These are phyloP conservation scores for Phlebiopsis gigantea DNA, from an alignment of 768 basidiomycete species.

Conservation along the genomic window DNA sequence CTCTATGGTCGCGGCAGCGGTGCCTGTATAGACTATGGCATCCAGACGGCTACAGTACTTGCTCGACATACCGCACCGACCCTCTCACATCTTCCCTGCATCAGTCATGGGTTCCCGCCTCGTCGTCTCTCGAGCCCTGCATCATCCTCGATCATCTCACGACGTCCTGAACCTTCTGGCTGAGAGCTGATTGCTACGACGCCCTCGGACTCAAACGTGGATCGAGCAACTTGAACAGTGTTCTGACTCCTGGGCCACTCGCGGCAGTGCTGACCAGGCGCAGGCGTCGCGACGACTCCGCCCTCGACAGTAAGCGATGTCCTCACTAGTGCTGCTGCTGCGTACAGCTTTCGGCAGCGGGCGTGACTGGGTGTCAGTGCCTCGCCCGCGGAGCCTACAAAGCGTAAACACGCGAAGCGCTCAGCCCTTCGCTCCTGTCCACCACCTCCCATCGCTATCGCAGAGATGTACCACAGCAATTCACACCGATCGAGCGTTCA, in stretches of 20 bases:
- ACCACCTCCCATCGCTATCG: neutral
- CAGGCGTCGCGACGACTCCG: too few relatives aligned
- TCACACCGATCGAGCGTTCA: neutral
- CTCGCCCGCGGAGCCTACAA: neutral
- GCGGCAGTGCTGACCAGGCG: too few relatives aligned
- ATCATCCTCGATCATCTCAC: neutral
- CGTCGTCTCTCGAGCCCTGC: neutral
- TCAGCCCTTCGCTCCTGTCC: neutral
- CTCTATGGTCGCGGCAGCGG: neutral
- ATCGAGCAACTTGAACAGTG: neutral
- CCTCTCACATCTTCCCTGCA: neutral
- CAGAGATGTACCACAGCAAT: neutral
- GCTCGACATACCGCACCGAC: too few relatives aligned
- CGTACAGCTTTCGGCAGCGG: neutral
- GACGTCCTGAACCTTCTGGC: neutral
- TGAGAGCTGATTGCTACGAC: neutral
- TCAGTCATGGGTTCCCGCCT: neutral
- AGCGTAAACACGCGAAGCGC: constrained; percentile 3
- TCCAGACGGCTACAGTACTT: too few relatives aligned
- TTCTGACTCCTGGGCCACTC: too few relatives aligned
- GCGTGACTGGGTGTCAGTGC: constrained; percentile 1
- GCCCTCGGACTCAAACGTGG: neutral
- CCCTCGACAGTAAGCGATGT: neutral
- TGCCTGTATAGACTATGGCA: neutral
- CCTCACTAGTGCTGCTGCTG: neutral